Percentiles rank a stretch among this genome's conserved stretches.
These are phyloP conservation scores for Rhizophora apiculata DNA, from an alignment of 345 rosid species.

Conservation along the genomic window DNA sequence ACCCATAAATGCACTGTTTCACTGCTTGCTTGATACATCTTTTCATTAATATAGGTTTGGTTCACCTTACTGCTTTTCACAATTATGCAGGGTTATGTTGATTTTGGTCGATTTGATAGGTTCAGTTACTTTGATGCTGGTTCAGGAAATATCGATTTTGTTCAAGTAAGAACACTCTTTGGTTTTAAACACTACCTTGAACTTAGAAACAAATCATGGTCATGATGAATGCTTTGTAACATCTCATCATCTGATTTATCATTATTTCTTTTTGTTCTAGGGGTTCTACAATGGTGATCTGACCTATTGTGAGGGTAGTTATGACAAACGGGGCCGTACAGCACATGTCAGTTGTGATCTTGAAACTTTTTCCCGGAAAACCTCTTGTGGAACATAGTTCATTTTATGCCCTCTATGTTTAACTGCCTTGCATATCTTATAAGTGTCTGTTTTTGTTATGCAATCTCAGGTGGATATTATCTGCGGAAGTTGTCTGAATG, in stretches of 20 bases:
- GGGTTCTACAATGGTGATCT: conserved; percentile 79
- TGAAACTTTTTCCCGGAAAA: background rate
- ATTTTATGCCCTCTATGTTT: background rate
- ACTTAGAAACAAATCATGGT: conserved; percentile 4
- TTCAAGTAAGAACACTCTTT: conserved; percentile 51
- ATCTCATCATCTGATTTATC: background rate
- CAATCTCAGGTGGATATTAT: conserved; percentile 64
- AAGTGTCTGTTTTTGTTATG: background rate
- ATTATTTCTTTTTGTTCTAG: conserved; percentile 36
- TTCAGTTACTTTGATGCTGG: conserved; percentile 63
- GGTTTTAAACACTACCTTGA: background rate
- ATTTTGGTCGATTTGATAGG: conserved; percentile 67
- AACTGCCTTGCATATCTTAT: background rate
- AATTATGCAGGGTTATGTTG: conserved; percentile 77
- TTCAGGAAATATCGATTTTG: conserved; percentile 55
- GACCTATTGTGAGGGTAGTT: conserved; percentile 62
- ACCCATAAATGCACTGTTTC: background rate
- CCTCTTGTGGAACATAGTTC: background rate
- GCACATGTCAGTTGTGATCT: conserved; percentile 55
- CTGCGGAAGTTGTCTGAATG: conserved; percentile 77
- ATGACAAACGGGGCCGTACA: conserved; percentile 90
- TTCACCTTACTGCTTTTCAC: conserved; percentile 1
- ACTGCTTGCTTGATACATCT: background rate
- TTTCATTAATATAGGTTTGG: background rate
- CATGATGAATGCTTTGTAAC: background rate